Evolutionary conservation across 192 early-diverging fungal genomes (phyloP).

Genomic region (Coemansia sp.): DNA sequence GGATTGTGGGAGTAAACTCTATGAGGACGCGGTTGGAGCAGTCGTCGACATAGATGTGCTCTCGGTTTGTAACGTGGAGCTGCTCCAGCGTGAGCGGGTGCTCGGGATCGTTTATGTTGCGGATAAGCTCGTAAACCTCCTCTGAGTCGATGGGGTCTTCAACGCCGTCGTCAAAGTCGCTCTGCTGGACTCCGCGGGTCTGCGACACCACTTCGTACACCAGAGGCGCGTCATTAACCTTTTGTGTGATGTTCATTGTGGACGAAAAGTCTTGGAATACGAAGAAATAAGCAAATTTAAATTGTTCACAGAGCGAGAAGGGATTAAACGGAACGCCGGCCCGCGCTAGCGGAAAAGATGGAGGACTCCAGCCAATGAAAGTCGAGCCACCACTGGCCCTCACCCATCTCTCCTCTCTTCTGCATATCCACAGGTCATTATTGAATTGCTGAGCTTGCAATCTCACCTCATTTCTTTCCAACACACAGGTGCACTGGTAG

Average conservation of each 20-base stretch:
- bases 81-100: slow-evolving; percentile 97
- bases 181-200: slow-evolving; percentile 38
- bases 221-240: slow-evolving; percentile 77
- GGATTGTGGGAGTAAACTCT: slow-evolving; percentile 94
- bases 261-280: not conserved
- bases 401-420: too few species aligned
- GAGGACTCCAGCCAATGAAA: not conserved
- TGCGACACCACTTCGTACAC: slow-evolving; percentile 62
- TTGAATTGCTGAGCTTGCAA: too few species aligned
- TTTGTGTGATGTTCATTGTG: slow-evolving; percentile 49
- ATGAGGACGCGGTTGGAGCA: slow-evolving; percentile 64
- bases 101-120: slow-evolving; percentile 96
- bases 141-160: slow-evolving; percentile 75
- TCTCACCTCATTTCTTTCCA: not conserved
- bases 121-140: slow-evolving; percentile 93
- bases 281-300: not conserved
- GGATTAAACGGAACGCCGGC: too few species aligned
- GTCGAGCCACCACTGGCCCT: not conserved
- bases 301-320: not conserved
- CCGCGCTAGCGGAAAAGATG: too few species aligned
- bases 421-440: too few species aligned
- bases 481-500: too few species aligned
- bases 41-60: slow-evolving; percentile 80
- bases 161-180: slow-evolving; percentile 70
- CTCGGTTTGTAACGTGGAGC: slow-evolving; percentile 85